Percentiles rank a stretch among this genome's conserved stretches.
Conservation (phyloP, 148 eudicot species). For the Rhododendron ovatum region DNA sequence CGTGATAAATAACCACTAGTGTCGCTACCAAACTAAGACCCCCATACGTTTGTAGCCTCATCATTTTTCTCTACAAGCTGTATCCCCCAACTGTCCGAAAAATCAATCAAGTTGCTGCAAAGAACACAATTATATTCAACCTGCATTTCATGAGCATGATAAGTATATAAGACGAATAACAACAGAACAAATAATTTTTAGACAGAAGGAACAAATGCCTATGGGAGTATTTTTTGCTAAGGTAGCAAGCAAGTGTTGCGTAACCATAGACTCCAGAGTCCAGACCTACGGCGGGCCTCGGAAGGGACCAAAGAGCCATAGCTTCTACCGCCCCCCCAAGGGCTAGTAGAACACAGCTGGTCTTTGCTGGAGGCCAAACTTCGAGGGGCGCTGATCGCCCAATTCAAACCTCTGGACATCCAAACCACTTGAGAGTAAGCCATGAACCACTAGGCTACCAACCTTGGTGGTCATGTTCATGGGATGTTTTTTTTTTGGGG, state of each 20-base stretch:
- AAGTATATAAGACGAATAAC: neutral
- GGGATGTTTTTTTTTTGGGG: neutral
- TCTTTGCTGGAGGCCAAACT: neutral
- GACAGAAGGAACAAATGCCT: neutral
- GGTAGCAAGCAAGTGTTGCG: neutral
- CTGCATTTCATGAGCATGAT: neutral
- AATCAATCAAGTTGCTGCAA: neutral
- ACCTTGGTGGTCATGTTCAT: neutral
- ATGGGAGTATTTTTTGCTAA: neutral
- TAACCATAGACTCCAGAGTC: neutral
- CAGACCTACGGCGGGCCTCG: neutral
- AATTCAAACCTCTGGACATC: neutral
- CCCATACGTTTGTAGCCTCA: slow-evolving; percentile 80
- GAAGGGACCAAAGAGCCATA: neutral
- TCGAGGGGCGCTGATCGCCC: neutral
- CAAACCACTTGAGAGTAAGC: neutral
- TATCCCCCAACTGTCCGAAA: neutral
- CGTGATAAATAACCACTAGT: slow-evolving; percentile 73
- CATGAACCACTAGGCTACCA: neutral
- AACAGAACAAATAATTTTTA: neutral
- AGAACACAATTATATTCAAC: neutral
- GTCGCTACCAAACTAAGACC: slow-evolving; percentile 73
- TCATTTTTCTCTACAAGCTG: slow-evolving; percentile 41
- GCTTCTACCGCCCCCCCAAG: neutral
- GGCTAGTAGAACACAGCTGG: neutral